phyloP scores from a whole-genome alignment of 345 rosid genomes.

The thale cress (Arabidopsis thaliana) region TAIR10.1 NC_003070.9:8242001-8242500 shows the following conservation, averaged over 20 bases:
- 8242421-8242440: slow-evolving; percentile 47
- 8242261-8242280: neutral
- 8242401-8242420: slow-evolving; percentile 38
- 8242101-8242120: slow-evolving; percentile 76
- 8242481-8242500: slow-evolving; percentile 46
- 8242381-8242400: slow-evolving; percentile 36
- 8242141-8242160: too few species aligned
- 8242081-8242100: slow-evolving; percentile 92
- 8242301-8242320: slow-evolving; percentile 13
- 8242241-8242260: neutral
- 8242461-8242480: slow-evolving; percentile 36
- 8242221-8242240: neutral
- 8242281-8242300: neutral
- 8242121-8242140: slow-evolving; percentile 43
- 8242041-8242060: slow-evolving; percentile 73
- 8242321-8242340: slow-evolving; percentile 6
- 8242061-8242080: slow-evolving; percentile 98
- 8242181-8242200: too few species aligned
- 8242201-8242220: neutral
- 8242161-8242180: too few species aligned
- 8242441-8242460: slow-evolving; percentile 40
- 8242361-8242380: slow-evolving; percentile 20
- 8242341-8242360: slow-evolving; percentile 21
- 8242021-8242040: slow-evolving; percentile 77
- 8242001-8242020: slow-evolving; percentile 92